These are phyloP conservation scores for Porcisia deanei DNA, from an alignment of 208 protist genomes.

Conservation along the genomic window DNA sequence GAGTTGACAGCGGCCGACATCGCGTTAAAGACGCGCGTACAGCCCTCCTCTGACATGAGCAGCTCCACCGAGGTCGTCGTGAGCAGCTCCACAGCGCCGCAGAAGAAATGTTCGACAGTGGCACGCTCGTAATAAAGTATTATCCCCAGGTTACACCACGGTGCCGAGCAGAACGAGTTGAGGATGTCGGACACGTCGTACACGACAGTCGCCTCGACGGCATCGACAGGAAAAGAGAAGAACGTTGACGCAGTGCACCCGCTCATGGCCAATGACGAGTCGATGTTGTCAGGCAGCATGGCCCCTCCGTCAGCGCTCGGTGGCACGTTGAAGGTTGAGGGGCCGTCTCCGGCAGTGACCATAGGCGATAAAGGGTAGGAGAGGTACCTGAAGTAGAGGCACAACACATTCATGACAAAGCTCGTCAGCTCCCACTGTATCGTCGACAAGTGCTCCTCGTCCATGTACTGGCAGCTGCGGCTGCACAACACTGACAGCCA, in stretches of 20 bases:
- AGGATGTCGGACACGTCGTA: slow-evolving; percentile 76
- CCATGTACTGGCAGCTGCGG: slow-evolving; percentile 43
- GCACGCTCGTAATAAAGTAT: slow-evolving; percentile 70
- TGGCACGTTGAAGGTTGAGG: not conserved
- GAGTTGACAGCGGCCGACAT: slow-evolving; percentile 50
- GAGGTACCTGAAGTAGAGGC: slow-evolving; percentile 38
- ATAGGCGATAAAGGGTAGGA: slow-evolving; percentile 23
- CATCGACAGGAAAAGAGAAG: slow-evolving; percentile 44
- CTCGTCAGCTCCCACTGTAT: slow-evolving; percentile 57
- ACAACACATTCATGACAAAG: slow-evolving; percentile 49
- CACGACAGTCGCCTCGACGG: slow-evolving; percentile 46
- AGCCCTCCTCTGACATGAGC: slow-evolving; percentile 58
- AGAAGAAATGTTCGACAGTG: slow-evolving; percentile 60
- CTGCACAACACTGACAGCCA: slow-evolving; percentile 53
- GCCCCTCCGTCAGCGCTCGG: not conserved
- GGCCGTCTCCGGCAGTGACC: not conserved
- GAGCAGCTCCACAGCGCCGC: slow-evolving; percentile 57
- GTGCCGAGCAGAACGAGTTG: slow-evolving; percentile 51
- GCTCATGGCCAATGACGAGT: slow-evolving; percentile 13
- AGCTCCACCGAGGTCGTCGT: slow-evolving; percentile 57
- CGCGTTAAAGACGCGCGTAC: slow-evolving; percentile 55
- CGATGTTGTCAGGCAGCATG: not conserved
- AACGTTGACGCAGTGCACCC: slow-evolving; percentile 15
- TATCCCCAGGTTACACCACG: slow-evolving; percentile 85
- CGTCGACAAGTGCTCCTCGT: slow-evolving; percentile 43